These are phyloP conservation scores for Penicillium sp. DNA, from an alignment of 2,329 filamentous ascomycete genomes.

Conservation along the genomic window DNA sequence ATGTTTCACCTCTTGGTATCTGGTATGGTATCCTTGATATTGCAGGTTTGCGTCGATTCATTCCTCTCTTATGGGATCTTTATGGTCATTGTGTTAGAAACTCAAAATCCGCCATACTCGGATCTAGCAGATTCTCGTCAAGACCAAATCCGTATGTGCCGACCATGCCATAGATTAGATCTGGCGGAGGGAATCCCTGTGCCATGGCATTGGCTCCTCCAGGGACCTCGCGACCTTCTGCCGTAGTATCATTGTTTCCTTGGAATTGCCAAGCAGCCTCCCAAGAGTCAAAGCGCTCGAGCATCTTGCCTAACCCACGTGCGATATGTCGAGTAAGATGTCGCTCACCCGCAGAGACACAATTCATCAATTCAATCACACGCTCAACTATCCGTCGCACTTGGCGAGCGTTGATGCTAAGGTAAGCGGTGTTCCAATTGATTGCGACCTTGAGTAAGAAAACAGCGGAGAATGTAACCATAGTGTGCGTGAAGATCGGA, in stretches of 20 bases:
- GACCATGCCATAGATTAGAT: constrained; percentile 47
- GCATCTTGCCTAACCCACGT: constrained; percentile 43
- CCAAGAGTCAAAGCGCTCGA: constrained; percentile 44
- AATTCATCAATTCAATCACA: constrained; percentile 43
- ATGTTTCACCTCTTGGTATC: background rate
- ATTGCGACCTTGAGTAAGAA: constrained; percentile 48
- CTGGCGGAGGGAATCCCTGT: constrained; percentile 42
- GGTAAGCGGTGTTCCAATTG: constrained; percentile 45
- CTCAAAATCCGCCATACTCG: constrained; percentile 44
- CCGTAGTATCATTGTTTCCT: constrained; percentile 10
- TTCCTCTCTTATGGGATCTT: background rate
- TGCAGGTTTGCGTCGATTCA: background rate
- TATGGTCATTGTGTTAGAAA: constrained; percentile 35
- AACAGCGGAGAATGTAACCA: constrained; percentile 49
- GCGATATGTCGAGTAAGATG: constrained; percentile 46
- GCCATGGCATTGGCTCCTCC: constrained; percentile 44
- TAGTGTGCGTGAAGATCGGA: constrained; percentile 47
- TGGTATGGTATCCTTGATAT: background rate
- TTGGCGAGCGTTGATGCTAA: constrained; percentile 42
- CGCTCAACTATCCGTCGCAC: constrained; percentile 42
- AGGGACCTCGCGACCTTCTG: constrained; percentile 34
- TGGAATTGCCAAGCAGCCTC: constrained; percentile 35
- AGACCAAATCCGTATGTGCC: constrained; percentile 45
- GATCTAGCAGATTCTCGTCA: constrained; percentile 44
- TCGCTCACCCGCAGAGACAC: constrained; percentile 43